These are phyloP conservation scores for Thelonectria rubi DNA, from an alignment of 2,329 filamentous ascomycete genomes.

Conservation along the genomic window DNA sequence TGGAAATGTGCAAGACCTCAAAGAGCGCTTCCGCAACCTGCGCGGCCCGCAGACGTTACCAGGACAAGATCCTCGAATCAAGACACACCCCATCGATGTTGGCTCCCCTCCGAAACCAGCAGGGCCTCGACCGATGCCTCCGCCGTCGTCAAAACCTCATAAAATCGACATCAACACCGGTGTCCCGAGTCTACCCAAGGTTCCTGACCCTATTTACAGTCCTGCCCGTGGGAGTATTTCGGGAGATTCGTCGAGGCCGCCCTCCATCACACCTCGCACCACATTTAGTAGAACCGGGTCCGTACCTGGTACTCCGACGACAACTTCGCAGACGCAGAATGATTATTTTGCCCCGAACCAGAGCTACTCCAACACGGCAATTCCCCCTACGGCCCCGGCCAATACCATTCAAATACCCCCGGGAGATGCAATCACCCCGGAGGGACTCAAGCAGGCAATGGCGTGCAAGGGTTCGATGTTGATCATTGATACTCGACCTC, in stretches of 20 bases:
- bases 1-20: slow-evolving; percentile 66
- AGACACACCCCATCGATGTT: slow-evolving; percentile 55
- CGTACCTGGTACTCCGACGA: slow-evolving; percentile 41
- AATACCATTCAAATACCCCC: slow-evolving; percentile 60
- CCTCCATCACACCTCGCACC: slow-evolving; percentile 70
- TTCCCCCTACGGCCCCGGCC: slow-evolving; percentile 49
- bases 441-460: slow-evolving; percentile 77
- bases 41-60: slow-evolving; percentile 54
- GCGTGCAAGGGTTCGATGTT: slow-evolving; percentile 69
- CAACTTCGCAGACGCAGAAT: slow-evolving; percentile 41
- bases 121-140: slow-evolving; percentile 64
- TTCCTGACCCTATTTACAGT: slow-evolving; percentile 80
- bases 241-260: slow-evolving; percentile 70
- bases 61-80: slow-evolving; percentile 62
- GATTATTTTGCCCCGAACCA: slow-evolving; percentile 47
- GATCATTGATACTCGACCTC: slow-evolving; percentile 84
- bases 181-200: slow-evolving; percentile 70
- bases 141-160: slow-evolving; percentile 54
- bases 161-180: slow-evolving; percentile 60
- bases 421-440: slow-evolving; percentile 68
- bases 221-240: slow-evolving; percentile 77
- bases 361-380: slow-evolving; percentile 38
- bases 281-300: slow-evolving; percentile 70
- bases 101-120: slow-evolving; percentile 46
- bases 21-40: slow-evolving; percentile 66